Percentiles rank a stretch among this genome's conserved stretches.
Conservation (phyloP, 305 asterid genomes). For the Andrographis paniculata region DNA sequence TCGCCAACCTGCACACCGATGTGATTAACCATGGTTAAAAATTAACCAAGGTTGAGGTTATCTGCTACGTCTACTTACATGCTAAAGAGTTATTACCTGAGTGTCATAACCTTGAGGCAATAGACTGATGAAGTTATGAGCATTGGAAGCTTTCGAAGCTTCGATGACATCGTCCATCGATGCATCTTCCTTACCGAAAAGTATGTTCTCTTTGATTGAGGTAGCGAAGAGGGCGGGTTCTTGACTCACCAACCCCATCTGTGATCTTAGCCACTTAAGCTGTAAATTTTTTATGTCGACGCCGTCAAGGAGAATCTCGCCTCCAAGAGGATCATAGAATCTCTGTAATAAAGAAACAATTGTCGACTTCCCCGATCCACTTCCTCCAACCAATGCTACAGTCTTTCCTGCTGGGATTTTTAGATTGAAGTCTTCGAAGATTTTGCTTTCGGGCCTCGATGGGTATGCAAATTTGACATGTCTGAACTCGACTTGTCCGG, state of each 20-base stretch:
- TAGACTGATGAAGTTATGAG: conserved; percentile 78
- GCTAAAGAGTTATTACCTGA: conserved; percentile 40
- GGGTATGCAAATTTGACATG: conserved; percentile 68
- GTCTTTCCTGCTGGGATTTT: conserved; percentile 64
- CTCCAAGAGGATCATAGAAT: conserved; percentile 75
- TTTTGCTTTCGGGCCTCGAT: conserved; percentile 67
- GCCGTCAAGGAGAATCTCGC: conserved; percentile 73
- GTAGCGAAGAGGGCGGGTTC: conserved; percentile 94
- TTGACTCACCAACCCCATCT: conserved; percentile 95
- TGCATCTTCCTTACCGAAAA: conserved; percentile 89
- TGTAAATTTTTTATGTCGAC: conserved; percentile 63
- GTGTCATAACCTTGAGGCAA: conserved; percentile 92
- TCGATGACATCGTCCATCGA: conserved; percentile 61
- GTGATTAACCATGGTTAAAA: too few relatives aligned
- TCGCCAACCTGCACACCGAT: conserved; percentile 90
- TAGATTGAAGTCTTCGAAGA: conserved; percentile 57
- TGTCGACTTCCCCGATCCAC: conserved; percentile 95
- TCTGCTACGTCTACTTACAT: background rate
- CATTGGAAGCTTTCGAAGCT: conserved; percentile 92
- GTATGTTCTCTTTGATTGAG: conserved; percentile 74
- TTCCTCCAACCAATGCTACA: conserved; percentile 91
- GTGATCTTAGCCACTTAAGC: conserved; percentile 90
- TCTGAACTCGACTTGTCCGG: conserved; percentile 66
- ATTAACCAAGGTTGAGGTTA: background rate
- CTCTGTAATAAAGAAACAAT: conserved; percentile 70